A percentile compares a stretch with the other conserved stretches of the same genome.
Evolutionary conservation across 2,329 filamentous ascomycete genomes (phyloP).

Genomic region (Ascochyta viciae-villosae): DNA sequence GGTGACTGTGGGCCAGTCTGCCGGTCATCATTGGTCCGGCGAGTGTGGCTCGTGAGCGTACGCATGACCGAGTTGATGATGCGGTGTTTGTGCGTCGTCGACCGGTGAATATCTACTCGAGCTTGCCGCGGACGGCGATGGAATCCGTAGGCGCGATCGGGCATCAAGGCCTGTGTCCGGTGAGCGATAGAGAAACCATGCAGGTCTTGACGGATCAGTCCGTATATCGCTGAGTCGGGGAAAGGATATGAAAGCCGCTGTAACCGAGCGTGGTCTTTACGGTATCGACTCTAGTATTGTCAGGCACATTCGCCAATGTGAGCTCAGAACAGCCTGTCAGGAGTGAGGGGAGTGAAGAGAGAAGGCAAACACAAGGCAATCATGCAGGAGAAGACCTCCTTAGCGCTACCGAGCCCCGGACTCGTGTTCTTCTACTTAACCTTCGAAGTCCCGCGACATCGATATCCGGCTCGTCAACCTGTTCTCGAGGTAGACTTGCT

Average conservation of each 20-base stretch:
- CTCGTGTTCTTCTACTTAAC: constrained; percentile 30
- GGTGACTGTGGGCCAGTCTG: not conserved
- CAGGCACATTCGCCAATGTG: constrained; percentile 22
- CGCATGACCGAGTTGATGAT: constrained; percentile 25
- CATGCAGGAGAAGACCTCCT: constrained; percentile 21
- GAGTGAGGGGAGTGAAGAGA: constrained; percentile 10
- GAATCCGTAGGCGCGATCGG: constrained; percentile 7
- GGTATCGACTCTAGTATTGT: constrained; percentile 4
- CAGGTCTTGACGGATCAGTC: constrained; percentile 8
- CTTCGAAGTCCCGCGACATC: constrained; percentile 21
- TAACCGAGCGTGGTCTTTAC: constrained; percentile 18
- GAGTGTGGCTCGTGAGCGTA: constrained; percentile 22
- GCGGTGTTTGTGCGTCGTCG: constrained; percentile 18
- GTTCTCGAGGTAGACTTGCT: not conserved
- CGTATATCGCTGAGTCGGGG: constrained; percentile 5
- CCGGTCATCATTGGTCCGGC: constrained; percentile 4
- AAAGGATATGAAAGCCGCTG: constrained; percentile 12
- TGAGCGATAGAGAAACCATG: constrained; percentile 21
- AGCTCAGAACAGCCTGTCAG: constrained; percentile 11
- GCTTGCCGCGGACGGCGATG: constrained; percentile 2
- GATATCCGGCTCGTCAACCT: not conserved
- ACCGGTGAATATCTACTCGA: constrained; percentile 28
- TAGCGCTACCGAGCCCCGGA: constrained; percentile 21
- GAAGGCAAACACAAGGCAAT: constrained; percentile 25
- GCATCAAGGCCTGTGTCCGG: constrained; percentile 25